phyloP scores from a whole-genome alignment of 805 yeast species.

The Lipomyces anomalus region DNA sequence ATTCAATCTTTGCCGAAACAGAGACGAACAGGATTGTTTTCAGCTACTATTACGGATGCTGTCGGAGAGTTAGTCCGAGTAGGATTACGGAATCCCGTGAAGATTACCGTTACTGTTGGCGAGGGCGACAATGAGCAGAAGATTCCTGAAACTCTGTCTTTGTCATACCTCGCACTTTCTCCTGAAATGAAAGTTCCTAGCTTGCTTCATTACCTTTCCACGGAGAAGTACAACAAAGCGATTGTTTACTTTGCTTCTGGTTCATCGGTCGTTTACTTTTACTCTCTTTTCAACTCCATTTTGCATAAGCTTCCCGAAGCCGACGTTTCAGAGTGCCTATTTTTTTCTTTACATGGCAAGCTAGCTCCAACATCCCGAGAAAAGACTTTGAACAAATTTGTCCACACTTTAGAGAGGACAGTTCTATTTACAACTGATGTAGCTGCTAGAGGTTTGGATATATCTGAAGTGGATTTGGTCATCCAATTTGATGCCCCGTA shows the following conservation, averaged over 20 bases:
- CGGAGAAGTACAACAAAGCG: constrained; percentile 62
- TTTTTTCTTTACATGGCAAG: constrained; percentile 87
- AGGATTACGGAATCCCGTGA: constrained; percentile 91
- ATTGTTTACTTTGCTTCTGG: constrained; percentile 94
- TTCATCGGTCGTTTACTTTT: constrained; percentile 71
- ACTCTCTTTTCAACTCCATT: constrained; percentile 38
- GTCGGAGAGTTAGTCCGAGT: constrained; percentile 73
- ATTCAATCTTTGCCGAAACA: constrained; percentile 75
- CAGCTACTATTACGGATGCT: constrained; percentile 86
- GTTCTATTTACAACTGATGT: constrained; percentile 90
- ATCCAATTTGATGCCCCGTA: constrained; percentile 94
- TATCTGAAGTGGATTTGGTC: constrained; percentile 90
- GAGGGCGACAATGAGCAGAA: constrained; percentile 32
- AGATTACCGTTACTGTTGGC: constrained; percentile 63
- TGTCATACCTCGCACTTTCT: constrained; percentile 54
- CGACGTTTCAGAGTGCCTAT: constrained; percentile 33
- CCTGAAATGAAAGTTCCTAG: constrained; percentile 59
- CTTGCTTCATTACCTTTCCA: constrained; percentile 48
- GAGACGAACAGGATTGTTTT: constrained; percentile 86
- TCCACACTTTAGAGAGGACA: constrained; percentile 34
- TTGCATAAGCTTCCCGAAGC: constrained; percentile 13
- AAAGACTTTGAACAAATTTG: constrained; percentile 61
- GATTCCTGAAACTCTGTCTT: constrained; percentile 58
- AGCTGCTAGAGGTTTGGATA: constrained; percentile 96
- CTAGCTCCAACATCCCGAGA: constrained; percentile 72